Evolutionary conservation across 2,329 filamentous ascomycete genomes (phyloP), one percentile per base, ranked within the genome.

Genomic region (Sporothrix phasma): DNA sequence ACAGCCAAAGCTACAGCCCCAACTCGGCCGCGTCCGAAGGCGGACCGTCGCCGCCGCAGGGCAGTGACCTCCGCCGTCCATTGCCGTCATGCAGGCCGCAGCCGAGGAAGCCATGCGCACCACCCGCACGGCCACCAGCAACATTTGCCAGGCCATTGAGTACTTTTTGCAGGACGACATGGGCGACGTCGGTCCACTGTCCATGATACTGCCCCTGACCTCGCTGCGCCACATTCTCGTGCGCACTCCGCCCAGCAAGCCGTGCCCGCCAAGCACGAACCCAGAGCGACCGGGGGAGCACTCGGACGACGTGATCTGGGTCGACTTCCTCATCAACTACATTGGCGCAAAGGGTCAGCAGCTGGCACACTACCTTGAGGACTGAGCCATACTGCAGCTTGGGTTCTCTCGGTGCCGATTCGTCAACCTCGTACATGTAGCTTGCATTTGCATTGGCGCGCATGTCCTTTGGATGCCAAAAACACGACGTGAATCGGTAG

Each of bases 131-230:
- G 63, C 60, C 49, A 54, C 63, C n/a, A 64, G 59, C 56, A 67
- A 70, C 58, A 66, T 71, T 26, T 69, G 68, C 65, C 69, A 69
- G 63, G 67, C 67, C 1, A 51, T 66, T 24, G 69, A 71, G 60
- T 70, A 67, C 62, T 71, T 69, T 47, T 10, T 70, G 39, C 54
- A 53, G 3, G 64, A 67, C 7, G 8, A 22, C 17, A 66, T 63
- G 65, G 66, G 69, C 37, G 66, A 67, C n/a, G 60, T 69, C 29
- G 69, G 69, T 2, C 66, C 65, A 2, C 46, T 66, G 26, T 62
- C 63, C 2, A 65, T 64, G 49, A 56, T 69, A 1, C 60, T 68
- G 17, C 64, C 66, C 3, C 54, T 70, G 15, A 62, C 66, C 3
- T 56, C 65, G 7, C 43, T 68, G 41, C 62, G 63, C 3, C 37